Base-by-base conservation (phyloP, 2,329 filamentous ascomycete species). In the Talaromyces sp. region DNA sequence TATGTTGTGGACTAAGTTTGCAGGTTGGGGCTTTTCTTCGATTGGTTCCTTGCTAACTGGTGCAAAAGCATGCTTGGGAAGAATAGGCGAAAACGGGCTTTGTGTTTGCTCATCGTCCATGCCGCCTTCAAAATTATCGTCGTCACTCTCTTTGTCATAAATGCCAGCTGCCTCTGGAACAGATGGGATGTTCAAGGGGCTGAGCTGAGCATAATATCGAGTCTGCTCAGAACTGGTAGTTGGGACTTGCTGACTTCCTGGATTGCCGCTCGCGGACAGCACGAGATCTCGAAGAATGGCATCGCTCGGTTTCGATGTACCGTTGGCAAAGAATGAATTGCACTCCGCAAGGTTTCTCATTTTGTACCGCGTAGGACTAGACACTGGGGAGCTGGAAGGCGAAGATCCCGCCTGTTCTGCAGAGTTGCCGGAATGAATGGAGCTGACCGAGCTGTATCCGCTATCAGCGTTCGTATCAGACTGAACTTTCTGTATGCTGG, bases 381-480 rank as follows among this genome's bases (percentile, higher is more conserved):
- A 16, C 11, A 57, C n/a, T 25, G 50, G 50, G 5, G 50, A 60
- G 18, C 16, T 33, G n/a, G 18, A n/a, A 50, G 58, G 62, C 18
- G 62, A 58, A 23, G 62, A 60, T 42, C 44, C 59, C 6, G 56
- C 58, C 21, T 52, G 42, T 11, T 44, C 18, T 14, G 59, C 58
- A 52, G 64, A 62, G 14, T 58, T 48, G 56, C 69, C 56, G 11
- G 72, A 76, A 48, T 68, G 68, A 18, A 71, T 60, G 1, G 75
- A 76, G 8, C 71, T 69, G 12, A 72, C 71, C 35, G 75, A 77
- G 61, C 74, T 76, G 61, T 77, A 77, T 21, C 75, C 75, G 59
- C 75, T 77, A 61, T 77, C 75, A 12, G 69, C 69, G 58, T 76
- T 76, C 21, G 31, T 59, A 18, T 46, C 62, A 46, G 28, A 63